Evolutionary conservation across 169 alveolate species (phyloP), one percentile per base, ranked within the genome.

Genomic region (Cryptosporidium parvum): DNA sequence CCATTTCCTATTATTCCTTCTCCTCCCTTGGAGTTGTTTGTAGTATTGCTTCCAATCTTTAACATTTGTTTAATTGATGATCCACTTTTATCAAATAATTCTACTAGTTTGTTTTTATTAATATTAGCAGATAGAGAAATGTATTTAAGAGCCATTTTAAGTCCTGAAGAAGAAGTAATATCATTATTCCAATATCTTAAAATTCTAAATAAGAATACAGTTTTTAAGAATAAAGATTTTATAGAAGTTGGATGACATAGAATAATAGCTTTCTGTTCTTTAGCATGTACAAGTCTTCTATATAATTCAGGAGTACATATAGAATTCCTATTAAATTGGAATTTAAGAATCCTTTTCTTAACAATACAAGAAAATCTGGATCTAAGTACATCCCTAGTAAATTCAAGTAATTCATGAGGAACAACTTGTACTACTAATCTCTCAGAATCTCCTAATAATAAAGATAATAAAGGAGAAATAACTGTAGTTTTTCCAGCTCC

Each of bases 401-500:
- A 96, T 86, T 95, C 97, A 68, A 96, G 92, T 18, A 96, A 93
- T 6, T 96, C 93, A 21, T 93, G 95, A 10, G 98, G 97, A 33
- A 95, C 92, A 29, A 94, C 72, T 48, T 92, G 93, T 58, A 91
- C 92, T 31, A 95, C 94, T 53, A 95, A 85, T 73, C 92, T 58
- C 51, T 91, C 51, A 8, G 96, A 95, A 75, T 93, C 95, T 7
- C 96, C 96, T 58, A 95, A 84, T 51, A 95, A 84, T 92, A 96
- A 91, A 18, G 97, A 94, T 73, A 96, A 91, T 53, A 95, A 85
- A 10, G 96, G 95, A 1, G 95, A 87, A 23, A 94, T 93, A 29
- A 96, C 98, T 0, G 98, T 96, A 33, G 98, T 96, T 93, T 96
- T 96, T 16, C 98, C 98, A 7, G 97, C 97, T 48, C 98, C 98